Conservation (phyloP, 345 rosid species). For the Gossypium thurberi region DNA sequence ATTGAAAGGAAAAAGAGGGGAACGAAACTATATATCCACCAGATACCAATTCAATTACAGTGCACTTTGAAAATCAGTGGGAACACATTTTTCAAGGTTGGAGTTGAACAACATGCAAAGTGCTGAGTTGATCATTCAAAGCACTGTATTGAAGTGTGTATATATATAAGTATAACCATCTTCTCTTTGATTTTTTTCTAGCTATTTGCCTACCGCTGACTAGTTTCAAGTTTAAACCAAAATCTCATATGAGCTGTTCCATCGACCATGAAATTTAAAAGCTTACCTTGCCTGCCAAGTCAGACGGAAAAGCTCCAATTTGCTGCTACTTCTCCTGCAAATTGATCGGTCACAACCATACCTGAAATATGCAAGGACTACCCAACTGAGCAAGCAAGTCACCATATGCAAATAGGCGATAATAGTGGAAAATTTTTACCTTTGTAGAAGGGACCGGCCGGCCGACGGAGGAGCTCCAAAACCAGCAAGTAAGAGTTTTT, state of each 20-base stretch:
- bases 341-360: not conserved
- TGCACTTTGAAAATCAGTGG: not conserved
- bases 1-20: too few relatives aligned
- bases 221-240: not conserved
- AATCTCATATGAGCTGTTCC: not conserved
- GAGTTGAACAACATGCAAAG: not conserved
- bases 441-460: not conserved
- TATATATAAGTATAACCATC: not conserved
- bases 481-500: not conserved
- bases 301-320: not conserved
- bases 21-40: too few relatives aligned
- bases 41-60: not conserved
- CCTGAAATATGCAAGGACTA: too few relatives aligned
- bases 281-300: not conserved
- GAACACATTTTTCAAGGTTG: not conserved
- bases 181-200: not conserved
- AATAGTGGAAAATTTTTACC: slow-evolving; percentile 8
- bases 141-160: too few relatives aligned
- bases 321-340: not conserved
- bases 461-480: slow-evolving; percentile 2
- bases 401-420: too few relatives aligned
- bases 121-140: too few relatives aligned
- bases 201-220: not conserved
- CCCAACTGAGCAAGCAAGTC: too few relatives aligned
- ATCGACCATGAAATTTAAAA: not conserved